Evolutionary conservation across 345 rosid species (phyloP).

Genomic region (Nasturtium officinale): DNA sequence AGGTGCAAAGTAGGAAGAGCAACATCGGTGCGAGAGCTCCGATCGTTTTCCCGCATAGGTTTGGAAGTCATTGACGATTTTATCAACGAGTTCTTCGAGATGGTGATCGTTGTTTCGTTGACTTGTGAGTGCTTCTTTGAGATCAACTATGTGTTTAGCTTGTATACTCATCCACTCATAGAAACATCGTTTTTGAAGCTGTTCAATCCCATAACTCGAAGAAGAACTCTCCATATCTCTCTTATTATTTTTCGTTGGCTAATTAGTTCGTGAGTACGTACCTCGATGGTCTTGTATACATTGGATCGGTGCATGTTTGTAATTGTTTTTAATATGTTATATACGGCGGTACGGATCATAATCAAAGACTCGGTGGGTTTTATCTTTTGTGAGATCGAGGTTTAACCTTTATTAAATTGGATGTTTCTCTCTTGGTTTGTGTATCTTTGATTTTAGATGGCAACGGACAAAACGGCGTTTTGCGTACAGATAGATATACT

Average conservation of each 20-base stretch:
- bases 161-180: conserved; percentile 33
- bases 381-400: neutral
- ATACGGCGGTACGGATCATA: neutral
- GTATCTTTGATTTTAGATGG: conserved; percentile 7
- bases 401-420: neutral
- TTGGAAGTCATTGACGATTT: conserved; percentile 30
- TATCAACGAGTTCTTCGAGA: conserved; percentile 19
- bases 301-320: conserved; percentile 16
- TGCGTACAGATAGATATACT: neutral
- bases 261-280: neutral
- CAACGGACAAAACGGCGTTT: neutral
- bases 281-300: neutral
- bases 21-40: conserved; percentile 16
- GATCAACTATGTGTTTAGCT: conserved; percentile 28
- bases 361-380: neutral
- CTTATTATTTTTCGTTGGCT: neutral
- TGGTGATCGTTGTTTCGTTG: conserved; percentile 15
- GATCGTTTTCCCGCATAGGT: conserved; percentile 27
- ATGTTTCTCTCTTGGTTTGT: conserved; percentile 15
- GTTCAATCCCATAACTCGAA: neutral
- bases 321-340: neutral
- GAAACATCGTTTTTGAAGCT: conserved; percentile 21
- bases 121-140: conserved; percentile 33
- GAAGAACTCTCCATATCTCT: conserved; percentile 20
- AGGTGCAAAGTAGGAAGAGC: conserved; percentile 43